Evolutionary conservation across 306 rosid species (phyloP).

Genomic region (Canavalia ensiformis): DNA sequence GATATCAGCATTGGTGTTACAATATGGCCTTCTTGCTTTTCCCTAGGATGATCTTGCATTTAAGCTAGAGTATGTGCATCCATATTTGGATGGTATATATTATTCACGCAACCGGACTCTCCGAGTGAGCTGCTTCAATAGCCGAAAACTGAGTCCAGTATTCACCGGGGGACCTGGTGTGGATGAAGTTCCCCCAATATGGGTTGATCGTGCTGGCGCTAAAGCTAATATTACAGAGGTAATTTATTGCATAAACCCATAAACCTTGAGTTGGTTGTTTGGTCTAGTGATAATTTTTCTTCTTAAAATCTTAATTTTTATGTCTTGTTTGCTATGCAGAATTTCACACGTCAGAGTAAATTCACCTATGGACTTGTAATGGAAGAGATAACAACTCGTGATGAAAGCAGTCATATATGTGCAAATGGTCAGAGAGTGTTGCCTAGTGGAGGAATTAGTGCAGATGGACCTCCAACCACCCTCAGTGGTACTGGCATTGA

Average conservation of each 20-base stretch:
- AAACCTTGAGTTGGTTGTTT: conserved; percentile 13
- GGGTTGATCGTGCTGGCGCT: conserved; percentile 93
- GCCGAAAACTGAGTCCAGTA: conserved; percentile 94
- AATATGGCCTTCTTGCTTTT: conserved; percentile 37
- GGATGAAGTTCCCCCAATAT: conserved; percentile 95
- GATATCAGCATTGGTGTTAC: conserved; percentile 24
- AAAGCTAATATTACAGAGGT: conserved; percentile 97
- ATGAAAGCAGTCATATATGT: conserved; percentile 84
- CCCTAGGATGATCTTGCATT: conserved; percentile 92
- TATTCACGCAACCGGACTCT: conserved; percentile 79
- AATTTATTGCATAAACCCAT: conserved; percentile 15
- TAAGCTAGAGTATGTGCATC: conserved; percentile 95
- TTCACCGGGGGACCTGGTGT: conserved; percentile 97
- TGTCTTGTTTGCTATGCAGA: conserved; percentile 60
- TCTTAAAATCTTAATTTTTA: conserved; percentile 22
- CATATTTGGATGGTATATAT: conserved; percentile 89
- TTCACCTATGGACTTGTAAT: conserved; percentile 94
- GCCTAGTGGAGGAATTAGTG: conserved; percentile 90
- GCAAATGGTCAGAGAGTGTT: conserved; percentile 80
- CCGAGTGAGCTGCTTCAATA: conserved; percentile 91
- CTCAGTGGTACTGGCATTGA: conserved; percentile 97
- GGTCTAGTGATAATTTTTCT: neutral
- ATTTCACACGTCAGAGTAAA: conserved; percentile 94
- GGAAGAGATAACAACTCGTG: conserved; percentile 97
- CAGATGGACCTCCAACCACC: conserved; percentile 98